Evolutionary conservation across 495 filamentous ascomycete species (phyloP), one percentile per base, ranked within the genome.

Genomic region (Daldinia grandis): DNA sequence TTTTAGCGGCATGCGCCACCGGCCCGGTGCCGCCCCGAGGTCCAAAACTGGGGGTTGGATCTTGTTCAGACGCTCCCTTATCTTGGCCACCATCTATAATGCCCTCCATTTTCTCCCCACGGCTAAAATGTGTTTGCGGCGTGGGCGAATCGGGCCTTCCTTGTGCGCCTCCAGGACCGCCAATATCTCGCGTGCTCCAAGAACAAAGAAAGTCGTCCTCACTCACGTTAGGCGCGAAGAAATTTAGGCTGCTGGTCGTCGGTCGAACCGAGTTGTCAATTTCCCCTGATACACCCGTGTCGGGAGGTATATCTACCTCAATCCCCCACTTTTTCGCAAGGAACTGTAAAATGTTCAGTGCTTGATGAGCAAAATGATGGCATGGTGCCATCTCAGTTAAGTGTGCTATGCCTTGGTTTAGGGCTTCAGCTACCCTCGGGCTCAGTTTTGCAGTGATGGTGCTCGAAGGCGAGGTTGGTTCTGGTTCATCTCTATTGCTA

Each of bases 261-360:
- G 83, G 77, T 7, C 75, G 73, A 14, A 77, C 74, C 1, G 74
- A 65, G 10, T 78, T 79, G 3, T 77, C 59, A 0, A 74, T 14
- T 12, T 80, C 76, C 5, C 71, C 72, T 1, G 68, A 61, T n/a
- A 54, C 49, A 27, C 31, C 64, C 50, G 5, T 62, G 44, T 3
- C 49, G 56, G 30, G 71, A 27, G 27, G 70, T 42, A 85, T 77
- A 3, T 82, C 78, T 28, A 85, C 79, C 9, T 85, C 76, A 24
- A 89, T 82, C 44, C 84, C 80, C 88, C 88, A 89, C 66, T 85
- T 86, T 49, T 81, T 81, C 21, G 83, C 81, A 8, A 90, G 74
- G 38, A 78, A 86, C 14, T 81, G 79, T 5, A 89, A 76, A 25
- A 89, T 89, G 63, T 89, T 85, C 58, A 88, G 81, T 3, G 83